Evolutionary conservation across 2,329 filamentous ascomycete species (phyloP).

Genomic region (Hypoxylon sp.): DNA sequence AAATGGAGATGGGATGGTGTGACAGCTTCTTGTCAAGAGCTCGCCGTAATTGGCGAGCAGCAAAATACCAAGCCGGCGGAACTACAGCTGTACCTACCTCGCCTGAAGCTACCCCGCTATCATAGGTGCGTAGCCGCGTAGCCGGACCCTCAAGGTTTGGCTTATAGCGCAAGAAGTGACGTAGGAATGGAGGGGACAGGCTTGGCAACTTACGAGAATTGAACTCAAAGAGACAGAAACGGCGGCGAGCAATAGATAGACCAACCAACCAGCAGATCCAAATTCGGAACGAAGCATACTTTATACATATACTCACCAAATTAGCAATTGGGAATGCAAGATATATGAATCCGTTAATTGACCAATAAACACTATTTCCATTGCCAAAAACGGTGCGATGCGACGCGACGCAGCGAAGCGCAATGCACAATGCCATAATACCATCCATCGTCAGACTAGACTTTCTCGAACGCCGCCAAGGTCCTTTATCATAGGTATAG

Average conservation of each 20-base stretch:
- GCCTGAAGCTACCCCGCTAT: constrained; percentile 29
- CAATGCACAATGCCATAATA: constrained; percentile 7
- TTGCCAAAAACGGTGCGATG: constrained; percentile 9
- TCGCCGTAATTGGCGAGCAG: constrained; percentile 19
- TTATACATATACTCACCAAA: background rate
- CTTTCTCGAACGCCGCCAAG: constrained; percentile 31
- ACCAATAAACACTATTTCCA: constrained; percentile 29
- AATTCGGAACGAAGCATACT: background rate
- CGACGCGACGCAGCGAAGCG: background rate
- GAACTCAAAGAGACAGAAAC: constrained; percentile 14
- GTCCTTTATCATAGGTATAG: constrained; percentile 21
- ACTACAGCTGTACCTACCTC: constrained; percentile 20
- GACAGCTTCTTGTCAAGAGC: background rate
- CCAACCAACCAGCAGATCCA: constrained; percentile 2
- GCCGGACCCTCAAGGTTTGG: constrained; percentile 6
- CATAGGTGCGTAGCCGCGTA: constrained; percentile 5
- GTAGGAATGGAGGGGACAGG: constrained; percentile 25
- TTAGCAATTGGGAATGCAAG: constrained; percentile 23
- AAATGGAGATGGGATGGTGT: constrained; percentile 31
- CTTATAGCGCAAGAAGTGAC: constrained; percentile 20
- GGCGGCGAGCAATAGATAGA: constrained; percentile 1
- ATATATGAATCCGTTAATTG: constrained; percentile 28
- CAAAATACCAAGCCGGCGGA: constrained; percentile 26
- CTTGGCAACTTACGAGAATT: constrained; percentile 28
- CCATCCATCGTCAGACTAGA: constrained; percentile 14